Base-by-base conservation (phyloP, 305 asterid species). In the Ilex paraguariensis region DNA sequence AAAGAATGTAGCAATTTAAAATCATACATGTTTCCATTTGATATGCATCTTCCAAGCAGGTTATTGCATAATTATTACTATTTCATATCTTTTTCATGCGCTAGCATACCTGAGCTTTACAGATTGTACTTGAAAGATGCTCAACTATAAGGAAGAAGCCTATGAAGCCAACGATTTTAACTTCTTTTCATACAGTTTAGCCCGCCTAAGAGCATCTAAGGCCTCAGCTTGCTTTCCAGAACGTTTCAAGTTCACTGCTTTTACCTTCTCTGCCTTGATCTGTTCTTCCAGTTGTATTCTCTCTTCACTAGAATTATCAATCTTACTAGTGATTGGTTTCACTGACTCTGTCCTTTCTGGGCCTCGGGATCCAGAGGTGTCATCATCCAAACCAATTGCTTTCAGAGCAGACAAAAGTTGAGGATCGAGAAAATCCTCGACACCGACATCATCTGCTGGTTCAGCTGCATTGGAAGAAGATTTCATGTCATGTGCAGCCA, bases 361-460 rank as follows among this genome's bases (percentile, higher is more conserved):
- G 48, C 32, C 73, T 57, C 61, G 77, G 55, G 83, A 16, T 68
- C 13, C 32, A 54, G n/a, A 3, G 33, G 15, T 48, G 33, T 9
- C 66, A 28, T 70, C 85, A 57, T 78, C 85, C 56, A 94, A 63
- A 44, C 99, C 99, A 48, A 94, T 79, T 36, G 92, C 87, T 53
- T 79, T 90, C 78, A 94, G 73, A 56, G 97, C 97, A 36, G 96
- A 88, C 76, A 90, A 59, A 64, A 94, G 95, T 70, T 84, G 93
- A 81, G 97, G 99, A 79, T 93, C 99, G 13, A 90, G 99, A 66
- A 87, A 88, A 84, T 90, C 95, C 82, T 86, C 97, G n/a, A 90
- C 75, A 49, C 61, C 66, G 51, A 77, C 90, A 70, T 66, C 88
- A 53, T 74, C 90, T 12, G 56, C 75, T 13, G 81, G 69, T 72